Conservation (phyloP, 2,329 filamentous ascomycete species). For the Annulohypoxylon truncatum region DNA sequence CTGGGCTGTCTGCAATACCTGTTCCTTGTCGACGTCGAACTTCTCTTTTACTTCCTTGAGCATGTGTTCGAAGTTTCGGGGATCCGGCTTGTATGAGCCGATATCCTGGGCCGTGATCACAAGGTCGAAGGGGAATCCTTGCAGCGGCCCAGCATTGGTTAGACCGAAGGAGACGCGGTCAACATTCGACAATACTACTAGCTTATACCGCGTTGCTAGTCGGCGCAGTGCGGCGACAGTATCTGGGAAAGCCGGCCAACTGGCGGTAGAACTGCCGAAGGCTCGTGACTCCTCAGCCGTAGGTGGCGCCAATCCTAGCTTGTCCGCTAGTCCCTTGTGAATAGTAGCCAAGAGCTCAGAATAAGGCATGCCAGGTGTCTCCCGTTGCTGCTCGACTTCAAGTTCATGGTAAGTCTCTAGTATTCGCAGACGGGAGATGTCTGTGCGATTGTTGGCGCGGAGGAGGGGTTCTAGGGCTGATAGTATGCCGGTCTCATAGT, state of each 20-base stretch:
- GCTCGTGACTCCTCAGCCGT: conserved; percentile 54
- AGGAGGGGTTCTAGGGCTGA: conserved; percentile 63
- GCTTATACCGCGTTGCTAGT: conserved; percentile 64
- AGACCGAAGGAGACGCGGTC: conserved; percentile 63
- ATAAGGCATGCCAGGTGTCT: conserved; percentile 69
- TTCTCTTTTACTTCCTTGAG: conserved; percentile 62
- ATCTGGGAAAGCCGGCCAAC: conserved; percentile 69
- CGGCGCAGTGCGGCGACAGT: conserved; percentile 64
- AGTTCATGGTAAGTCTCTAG: conserved; percentile 50
- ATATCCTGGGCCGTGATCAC: conserved; percentile 77
- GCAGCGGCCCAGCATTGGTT: conserved; percentile 59
- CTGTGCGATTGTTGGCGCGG: conserved; percentile 53
- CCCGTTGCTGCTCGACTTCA: conserved; percentile 60
- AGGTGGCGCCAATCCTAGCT: conserved; percentile 54
- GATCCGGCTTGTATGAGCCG: conserved; percentile 76
- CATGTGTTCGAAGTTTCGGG: conserved; percentile 74
- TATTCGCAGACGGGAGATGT: conserved; percentile 13
- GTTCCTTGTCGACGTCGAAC: conserved; percentile 65
- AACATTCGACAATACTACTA: conserved; percentile 71
- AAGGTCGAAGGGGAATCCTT: conserved; percentile 66
- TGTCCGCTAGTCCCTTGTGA: conserved; percentile 58
- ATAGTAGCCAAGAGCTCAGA: conserved; percentile 64
- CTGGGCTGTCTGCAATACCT: conserved; percentile 69
- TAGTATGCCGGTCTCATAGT: conserved; percentile 78
- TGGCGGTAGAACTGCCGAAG: conserved; percentile 63